Conservation (phyloP, 2,329 filamentous ascomycete genomes). For the Exophiala oligosperma region DNA sequence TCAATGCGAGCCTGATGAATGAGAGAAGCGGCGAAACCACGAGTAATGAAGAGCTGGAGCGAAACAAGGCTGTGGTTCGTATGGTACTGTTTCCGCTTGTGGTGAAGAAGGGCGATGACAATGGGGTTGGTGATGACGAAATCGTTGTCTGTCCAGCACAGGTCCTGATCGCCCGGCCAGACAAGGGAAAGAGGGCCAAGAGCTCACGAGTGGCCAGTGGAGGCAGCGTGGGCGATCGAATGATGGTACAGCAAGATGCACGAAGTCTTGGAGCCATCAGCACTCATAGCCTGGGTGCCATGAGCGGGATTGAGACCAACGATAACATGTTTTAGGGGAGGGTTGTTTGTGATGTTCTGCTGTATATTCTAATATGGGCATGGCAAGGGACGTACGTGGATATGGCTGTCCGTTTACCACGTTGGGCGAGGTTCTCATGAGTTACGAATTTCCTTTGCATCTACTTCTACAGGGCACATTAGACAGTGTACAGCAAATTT, state of each 20-base stretch:
- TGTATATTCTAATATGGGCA: neutral
- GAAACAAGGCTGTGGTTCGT: conserved; percentile 74
- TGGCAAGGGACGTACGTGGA: neutral
- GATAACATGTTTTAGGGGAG: conserved; percentile 19
- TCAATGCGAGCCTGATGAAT: conserved; percentile 94
- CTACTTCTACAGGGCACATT: neutral
- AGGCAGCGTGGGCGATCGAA: conserved; percentile 40
- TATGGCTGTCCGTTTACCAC: no score
- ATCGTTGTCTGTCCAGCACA: conserved; percentile 94
- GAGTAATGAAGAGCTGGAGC: conserved; percentile 79
- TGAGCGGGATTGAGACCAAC: conserved; percentile 40
- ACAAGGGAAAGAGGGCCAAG: conserved; percentile 41
- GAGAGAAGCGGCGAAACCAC: conserved; percentile 73
- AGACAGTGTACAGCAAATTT: neutral
- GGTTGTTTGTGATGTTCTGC: neutral
- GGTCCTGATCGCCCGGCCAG: conserved; percentile 70
- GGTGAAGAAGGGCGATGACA: conserved; percentile 91
- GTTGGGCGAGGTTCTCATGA: neutral
- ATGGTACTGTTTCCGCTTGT: conserved; percentile 95
- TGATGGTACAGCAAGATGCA: conserved; percentile 38
- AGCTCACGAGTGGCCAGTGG: conserved; percentile 39
- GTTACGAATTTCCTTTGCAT: neutral
- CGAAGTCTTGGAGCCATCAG: conserved; percentile 44
- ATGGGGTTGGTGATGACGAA: conserved; percentile 85
- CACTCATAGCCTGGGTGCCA: conserved; percentile 44